Percentiles rank a stretch among this genome's conserved stretches.
Conservation (phyloP, 495 filamentous ascomycete species). For the Daldinia childiae region DNA sequence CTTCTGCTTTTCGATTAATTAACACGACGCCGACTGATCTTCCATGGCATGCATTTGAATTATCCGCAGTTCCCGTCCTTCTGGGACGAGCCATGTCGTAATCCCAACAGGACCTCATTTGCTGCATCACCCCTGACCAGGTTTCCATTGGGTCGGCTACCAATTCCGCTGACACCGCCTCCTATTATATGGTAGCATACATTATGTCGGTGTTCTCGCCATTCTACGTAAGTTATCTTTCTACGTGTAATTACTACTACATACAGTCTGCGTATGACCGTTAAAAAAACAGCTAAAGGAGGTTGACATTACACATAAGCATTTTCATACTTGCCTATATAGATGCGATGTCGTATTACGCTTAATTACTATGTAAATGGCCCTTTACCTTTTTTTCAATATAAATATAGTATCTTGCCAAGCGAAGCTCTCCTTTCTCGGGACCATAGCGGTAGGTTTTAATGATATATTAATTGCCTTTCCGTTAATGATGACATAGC, state of each 20-base stretch:
- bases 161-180: conserved; percentile 46
- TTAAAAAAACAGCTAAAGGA: neutral
- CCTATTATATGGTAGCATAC: conserved; percentile 11
- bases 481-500: neutral
- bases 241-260: neutral
- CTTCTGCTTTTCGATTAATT: conserved; percentile 25
- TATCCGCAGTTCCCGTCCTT: conserved; percentile 43
- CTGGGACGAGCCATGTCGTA: conserved; percentile 40
- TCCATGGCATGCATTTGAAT: conserved; percentile 42
- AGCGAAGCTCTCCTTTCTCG: neutral
- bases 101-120: conserved; percentile 28
- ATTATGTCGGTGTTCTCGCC: conserved; percentile 19
- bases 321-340: neutral
- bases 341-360: neutral
- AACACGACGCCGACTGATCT: conserved; percentile 32
- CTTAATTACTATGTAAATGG: conserved; percentile 1
- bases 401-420: conserved; percentile 6
- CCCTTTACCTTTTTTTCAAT: conserved; percentile 10
- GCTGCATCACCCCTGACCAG: conserved; percentile 22
- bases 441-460: neutral
- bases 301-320: neutral
- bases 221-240: neutral
- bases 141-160: conserved; percentile 40
- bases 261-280: neutral
- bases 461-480: conserved; percentile 7